Evolutionary conservation across 345 rosid species (phyloP), one percentile per base, ranked within the genome.

Genomic region (Brassica nigra): DNA sequence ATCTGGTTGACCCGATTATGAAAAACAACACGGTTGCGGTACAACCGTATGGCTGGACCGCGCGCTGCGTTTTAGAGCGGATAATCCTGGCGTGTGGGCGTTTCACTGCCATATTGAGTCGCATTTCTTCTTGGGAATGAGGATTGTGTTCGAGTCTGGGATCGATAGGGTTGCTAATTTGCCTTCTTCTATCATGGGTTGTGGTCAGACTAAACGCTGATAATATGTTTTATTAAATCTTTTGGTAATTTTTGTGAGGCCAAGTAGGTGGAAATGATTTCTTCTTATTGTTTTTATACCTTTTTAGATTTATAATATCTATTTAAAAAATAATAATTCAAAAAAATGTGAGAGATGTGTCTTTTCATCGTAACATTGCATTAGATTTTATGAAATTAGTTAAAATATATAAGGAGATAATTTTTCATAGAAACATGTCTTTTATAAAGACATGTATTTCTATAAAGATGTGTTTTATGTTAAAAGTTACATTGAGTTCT

Each of bases 31-130:
- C 98, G 7, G 95, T 90, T 31, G 86, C 91, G 0, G 83, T 93
- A 0, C 95, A 89, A 70, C 90, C 91, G 5, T 89, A 73, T 27
- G 90, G 95, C 0, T 91, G 95, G 95, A 90, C 94, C 0, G 94
- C 92, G 94, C 92, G 18, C 18, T 90, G 81, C 66, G 92, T 59
- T 94, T 90, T 52, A 66, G 47, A 61, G 85, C 91, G 0, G 85
- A 94, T 75, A 94, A 94, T 16, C 91, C 93, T 0, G 95, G 94
- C 5, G 91, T 80, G 3, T 90, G 97, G 91, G 69, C 87, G 6
- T 90, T 92, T 36, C 96, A 90, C 55, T 92, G 96, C 76, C 97
- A 94, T 62, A 86, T 92, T 3, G 95, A 90, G 47, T 84, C 97
- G 0, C 96, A 90, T 68, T 83, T 88, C 18, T 86, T 64, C 49